Base-by-base conservation (phyloP, 768 basidiomycete species). In the Leucogyrophana mollusca region DNA sequence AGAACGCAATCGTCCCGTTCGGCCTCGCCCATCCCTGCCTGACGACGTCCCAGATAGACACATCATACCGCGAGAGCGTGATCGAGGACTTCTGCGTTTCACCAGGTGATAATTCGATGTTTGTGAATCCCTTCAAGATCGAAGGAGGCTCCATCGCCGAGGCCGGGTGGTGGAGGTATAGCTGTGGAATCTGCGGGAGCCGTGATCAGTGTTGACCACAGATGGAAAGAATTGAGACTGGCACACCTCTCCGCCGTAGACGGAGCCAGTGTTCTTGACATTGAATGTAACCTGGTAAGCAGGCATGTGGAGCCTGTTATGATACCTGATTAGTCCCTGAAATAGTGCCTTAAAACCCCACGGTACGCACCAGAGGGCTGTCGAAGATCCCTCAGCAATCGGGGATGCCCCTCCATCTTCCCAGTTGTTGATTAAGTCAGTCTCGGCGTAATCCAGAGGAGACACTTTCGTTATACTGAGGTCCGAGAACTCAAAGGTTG, bases 41-140 rank as follows among this genome's bases (percentile, higher is more conserved):
- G 4, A 65, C 61, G 1, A 73, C 73, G 61, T 82, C 76, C 83
- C 83, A 84, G 24, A 66, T 58, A 18, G 52, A 52, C 52, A 78
- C 66, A 38, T 76, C 75, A 34, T 74, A 62, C 42, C 62, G 57
- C 32, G 51, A 60, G 23, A 80, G 50, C 4, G 59, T 61, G 35
- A 79, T 65, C 2, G 52, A 59, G 9, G 79, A 71, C 1, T 45
- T 45, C 43, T 61, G 51, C 27, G 62, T 73, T 23, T 64, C 66
- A 0, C 76, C 71, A 14, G 55, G 56, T n/a, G 52, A 62, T 14
- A 80, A 52, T 16, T 53, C 43, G 10, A 80, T 69, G 40, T 77
- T 73, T 5, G 79, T 74, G 47, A 80, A 80, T 11, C 78, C 78
- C 53, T 76, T 61, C 18, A 82, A 58, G 14, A 80, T 73, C 50